Evolutionary conservation across 768 basidiomycete species (phyloP), one percentile per base, ranked within the genome.

Genomic region (Favolaschia claudopus): DNA sequence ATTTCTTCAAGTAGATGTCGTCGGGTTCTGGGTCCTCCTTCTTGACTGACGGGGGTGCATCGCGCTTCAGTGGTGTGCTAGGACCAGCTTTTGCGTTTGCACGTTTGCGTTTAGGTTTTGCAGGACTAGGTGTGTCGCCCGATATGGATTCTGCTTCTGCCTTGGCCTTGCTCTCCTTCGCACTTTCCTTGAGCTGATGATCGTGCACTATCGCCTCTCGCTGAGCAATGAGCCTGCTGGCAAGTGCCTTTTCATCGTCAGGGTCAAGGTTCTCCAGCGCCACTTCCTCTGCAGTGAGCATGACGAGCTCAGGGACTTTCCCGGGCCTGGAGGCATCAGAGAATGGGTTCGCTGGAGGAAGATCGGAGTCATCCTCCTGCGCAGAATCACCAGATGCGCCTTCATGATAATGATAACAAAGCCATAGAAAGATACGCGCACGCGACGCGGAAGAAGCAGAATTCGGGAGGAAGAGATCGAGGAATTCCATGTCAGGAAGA

Each of bases 331-430:
- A 50, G 28, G 74, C 80, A 66, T 86, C 84, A 37, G 83, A 78
- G 68, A 92, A 92, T 0, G 89, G 88, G 63, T 91, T 91, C 49
- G 12, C 7, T 10, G 24, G n/a, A 4, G 29, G 27, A 17, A 29
- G 42, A 25, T 75, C 73, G 32, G 70, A 71, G 63, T 81, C 77
- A 44, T 80, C 74, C 60, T 81, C 75, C 36, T 80, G 77, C 34
- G 75, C 76, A 33, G 51, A 62, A 27, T 72, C 65, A 28, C 58
- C 62, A 5, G 72, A 65, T 10, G 74, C 69, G 14, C 74, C 73
- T 69, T 92, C 90, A 60, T 91, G 81, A 69, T 92, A 91, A 68
- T 89, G 86, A 75, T 75, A 82, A 54, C 81, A 67, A 58, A 81
- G 69, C 76, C 81, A 83, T 15, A 87, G 75, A 68, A 87, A 82